Conservation (phyloP, 306 rosid species). For the Prunus campanulata region DNA sequence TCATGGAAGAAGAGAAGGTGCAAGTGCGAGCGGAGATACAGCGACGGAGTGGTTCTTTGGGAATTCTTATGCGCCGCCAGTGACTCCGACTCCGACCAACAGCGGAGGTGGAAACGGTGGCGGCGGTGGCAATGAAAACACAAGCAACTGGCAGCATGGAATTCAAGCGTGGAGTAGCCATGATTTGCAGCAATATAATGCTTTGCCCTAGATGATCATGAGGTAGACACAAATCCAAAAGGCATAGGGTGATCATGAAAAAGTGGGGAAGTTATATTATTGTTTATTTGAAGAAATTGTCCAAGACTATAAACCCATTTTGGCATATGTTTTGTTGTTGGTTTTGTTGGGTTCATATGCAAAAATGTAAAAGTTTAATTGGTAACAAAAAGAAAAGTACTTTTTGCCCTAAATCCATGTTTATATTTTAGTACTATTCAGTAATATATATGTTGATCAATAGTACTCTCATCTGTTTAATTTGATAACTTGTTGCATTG, state of each 20-base stretch:
- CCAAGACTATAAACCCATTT: constrained; percentile 23
- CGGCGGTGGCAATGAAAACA: constrained; percentile 27
- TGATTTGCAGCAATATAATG: constrained; percentile 68
- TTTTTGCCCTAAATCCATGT: not conserved
- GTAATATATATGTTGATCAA: not conserved
- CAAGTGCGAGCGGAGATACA: constrained; percentile 18
- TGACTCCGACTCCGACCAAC: constrained; percentile 48
- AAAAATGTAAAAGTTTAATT: constrained; percentile 34
- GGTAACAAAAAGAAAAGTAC: not conserved
- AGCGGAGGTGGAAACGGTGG: constrained; percentile 34
- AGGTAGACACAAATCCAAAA: not conserved
- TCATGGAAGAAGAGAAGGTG: constrained; percentile 31
- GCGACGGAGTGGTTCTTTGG: constrained; percentile 91
- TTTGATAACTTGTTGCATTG: not conserved
- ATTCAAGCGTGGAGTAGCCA: constrained; percentile 54
- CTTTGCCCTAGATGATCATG: constrained; percentile 64
- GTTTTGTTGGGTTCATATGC: constrained; percentile 22
- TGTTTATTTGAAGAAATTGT: constrained; percentile 9
- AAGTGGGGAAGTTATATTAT: constrained; percentile 1
- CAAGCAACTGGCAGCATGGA: constrained; percentile 41
- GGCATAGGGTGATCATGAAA: not conserved
- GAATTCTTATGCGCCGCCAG: constrained; percentile 47
- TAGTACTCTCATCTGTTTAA: too few species aligned
- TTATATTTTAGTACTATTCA: not conserved
- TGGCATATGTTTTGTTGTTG: constrained; percentile 36